phyloP scores from a whole-genome alignment of 2,329 filamentous ascomycete species.

The Alternaria novae-zelandiae region DNA sequence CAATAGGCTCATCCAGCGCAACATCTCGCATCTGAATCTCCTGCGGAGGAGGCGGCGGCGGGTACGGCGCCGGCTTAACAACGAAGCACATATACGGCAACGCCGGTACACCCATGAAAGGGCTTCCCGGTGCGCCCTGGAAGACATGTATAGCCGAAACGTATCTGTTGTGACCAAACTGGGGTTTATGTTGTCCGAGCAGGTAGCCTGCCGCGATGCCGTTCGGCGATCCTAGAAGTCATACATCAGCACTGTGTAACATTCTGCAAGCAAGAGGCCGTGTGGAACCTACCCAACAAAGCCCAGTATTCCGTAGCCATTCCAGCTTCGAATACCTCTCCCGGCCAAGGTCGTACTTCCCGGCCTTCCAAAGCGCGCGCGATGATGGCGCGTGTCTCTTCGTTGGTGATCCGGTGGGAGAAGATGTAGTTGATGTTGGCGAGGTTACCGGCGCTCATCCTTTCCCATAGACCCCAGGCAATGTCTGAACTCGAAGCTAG shows the following conservation, averaged over 20 bases:
- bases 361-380: neutral
- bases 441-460: neutral
- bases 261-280: neutral
- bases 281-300: neutral
- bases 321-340: neutral
- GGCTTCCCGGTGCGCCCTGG: neutral
- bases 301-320: neutral
- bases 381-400: neutral
- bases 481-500: conserved; percentile 16
- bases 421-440: conserved; percentile 14
- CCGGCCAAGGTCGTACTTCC: neutral
- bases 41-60: neutral
- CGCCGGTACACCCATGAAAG: neutral
- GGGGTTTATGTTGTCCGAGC: conserved; percentile 16
- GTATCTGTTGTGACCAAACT: conserved; percentile 15
- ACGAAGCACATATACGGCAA: neutral
- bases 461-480: conserved; percentile 15
- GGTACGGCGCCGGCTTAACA: neutral
- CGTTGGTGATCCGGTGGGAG: conserved; percentile 4
- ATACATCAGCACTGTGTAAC: neutral
- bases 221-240: conserved; percentile 9
- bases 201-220: conserved; percentile 9
- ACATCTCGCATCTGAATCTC: neutral
- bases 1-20: neutral
- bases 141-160: conserved; percentile 8